These are phyloP conservation scores for Corynespora cassiicola DNA, from an alignment of 2,329 filamentous ascomycete species.

Conservation along the genomic window DNA sequence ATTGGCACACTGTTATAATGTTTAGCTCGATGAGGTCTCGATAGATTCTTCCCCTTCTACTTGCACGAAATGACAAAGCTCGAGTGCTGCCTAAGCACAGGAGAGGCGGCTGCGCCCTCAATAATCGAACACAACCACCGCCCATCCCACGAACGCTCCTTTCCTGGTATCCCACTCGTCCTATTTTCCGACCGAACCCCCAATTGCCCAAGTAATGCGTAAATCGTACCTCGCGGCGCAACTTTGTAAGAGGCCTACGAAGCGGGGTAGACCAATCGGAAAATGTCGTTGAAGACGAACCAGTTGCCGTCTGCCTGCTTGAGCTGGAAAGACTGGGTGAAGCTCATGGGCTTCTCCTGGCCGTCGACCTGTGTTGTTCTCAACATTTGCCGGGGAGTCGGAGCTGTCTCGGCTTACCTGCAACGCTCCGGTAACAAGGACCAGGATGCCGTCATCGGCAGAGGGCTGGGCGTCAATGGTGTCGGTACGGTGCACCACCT, in stretches of 20 bases:
- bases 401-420: conserved; percentile 63
- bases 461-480: conserved; percentile 87
- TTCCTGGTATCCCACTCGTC: too few relatives aligned
- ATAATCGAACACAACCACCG: too few relatives aligned
- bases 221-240: conserved; percentile 6
- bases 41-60: too few relatives aligned
- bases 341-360: conserved; percentile 86
- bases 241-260: conserved; percentile 26
- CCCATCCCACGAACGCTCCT: too few relatives aligned
- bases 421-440: conserved; percentile 87
- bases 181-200: too few relatives aligned
- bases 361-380: conserved; percentile 74
- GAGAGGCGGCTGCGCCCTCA: too few relatives aligned
- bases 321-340: conserved; percentile 88
- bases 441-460: conserved; percentile 72
- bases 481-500: conserved; percentile 77
- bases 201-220: conserved; percentile 15
- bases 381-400: conserved; percentile 7
- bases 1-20: too few relatives aligned
- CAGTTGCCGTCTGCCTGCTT: conserved; percentile 73
- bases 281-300: conserved; percentile 93
- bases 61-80: too few relatives aligned
- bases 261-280: conserved; percentile 79
- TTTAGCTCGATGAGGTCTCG: too few relatives aligned
- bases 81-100: too few relatives aligned